phyloP scores from a whole-genome alignment of 768 basidiomycete genomes.

The Hemileccinum rubropunctum region DNA sequence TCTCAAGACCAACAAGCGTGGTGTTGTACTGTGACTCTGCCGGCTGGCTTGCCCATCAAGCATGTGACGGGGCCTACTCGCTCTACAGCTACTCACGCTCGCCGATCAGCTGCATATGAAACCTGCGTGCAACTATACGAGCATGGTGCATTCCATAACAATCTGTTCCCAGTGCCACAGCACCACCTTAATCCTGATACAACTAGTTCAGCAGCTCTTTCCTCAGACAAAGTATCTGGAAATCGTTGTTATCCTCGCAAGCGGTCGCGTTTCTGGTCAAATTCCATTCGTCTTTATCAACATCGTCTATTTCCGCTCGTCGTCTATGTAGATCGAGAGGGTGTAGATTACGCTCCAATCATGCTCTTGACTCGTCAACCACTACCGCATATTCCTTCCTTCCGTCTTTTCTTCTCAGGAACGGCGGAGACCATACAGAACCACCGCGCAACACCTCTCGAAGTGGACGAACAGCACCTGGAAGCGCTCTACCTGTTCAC shows the following conservation, averaged over 20 bases:
- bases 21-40: slow-evolving; percentile 50
- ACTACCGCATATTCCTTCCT: slow-evolving; percentile 52
- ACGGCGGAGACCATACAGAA: slow-evolving; percentile 42
- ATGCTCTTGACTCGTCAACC: slow-evolving; percentile 65
- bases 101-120: slow-evolving; percentile 56
- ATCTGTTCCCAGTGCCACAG: slow-evolving; percentile 35
- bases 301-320: slow-evolving; percentile 39
- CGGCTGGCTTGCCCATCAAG: slow-evolving; percentile 40
- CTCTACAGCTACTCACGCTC: slow-evolving; percentile 48
- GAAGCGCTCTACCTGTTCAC: slow-evolving; percentile 59
- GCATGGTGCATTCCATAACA: slow-evolving; percentile 50
- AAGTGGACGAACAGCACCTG: slow-evolving; percentile 44
- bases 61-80: slow-evolving; percentile 45
- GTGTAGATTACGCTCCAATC: slow-evolving; percentile 51
- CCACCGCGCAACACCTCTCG: slow-evolving; percentile 47
- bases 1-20: slow-evolving; percentile 24
- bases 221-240: slow-evolving; percentile 35
- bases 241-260: slow-evolving; percentile 57
- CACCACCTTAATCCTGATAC: slow-evolving; percentile 1
- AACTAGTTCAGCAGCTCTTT: slow-evolving; percentile 7
- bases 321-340: slow-evolving; percentile 28
- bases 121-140: slow-evolving; percentile 51
- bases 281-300: slow-evolving; percentile 31
- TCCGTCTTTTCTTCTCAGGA: slow-evolving; percentile 61
- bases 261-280: slow-evolving; percentile 66